Evolutionary conservation across 768 basidiomycete genomes (phyloP), one percentile per base, ranked within the genome.

Genomic region (Tricholoma saponaceum): DNA sequence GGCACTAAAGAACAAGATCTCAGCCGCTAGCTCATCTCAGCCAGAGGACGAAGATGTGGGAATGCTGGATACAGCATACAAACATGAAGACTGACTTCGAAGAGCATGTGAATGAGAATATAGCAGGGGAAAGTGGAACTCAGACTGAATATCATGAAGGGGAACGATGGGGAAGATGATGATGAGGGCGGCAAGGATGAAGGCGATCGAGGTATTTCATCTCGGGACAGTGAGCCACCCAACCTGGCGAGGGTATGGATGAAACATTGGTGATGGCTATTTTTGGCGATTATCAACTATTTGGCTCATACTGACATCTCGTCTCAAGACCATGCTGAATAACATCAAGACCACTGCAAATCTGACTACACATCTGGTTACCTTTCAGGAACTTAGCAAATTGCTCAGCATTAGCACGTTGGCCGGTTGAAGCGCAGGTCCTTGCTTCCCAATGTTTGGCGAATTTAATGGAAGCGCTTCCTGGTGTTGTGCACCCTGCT

Each of bases 401-500:
- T 72, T 98, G 32, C 84, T 99, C 56, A 91, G 92, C 59, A 95
- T 98, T 74, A 93, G 92, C 72, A 98, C 95, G 6, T 78, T 99
- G 47, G 90, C 92, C 8, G 94, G 94, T 90, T 28, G 95, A 98
- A 74, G 93, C 94, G 54, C 95, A 98, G 72, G 86, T 98, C 51
- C 82, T 98, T 49, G 97, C 97, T 26, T 98, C 95, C 72, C 82
- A 97, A 60, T 99, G 97, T 69, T 79, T 99, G 53, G 96, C 95
- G 50, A 98, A 99, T 70, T 80, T 99, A 55, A 95, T 98, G 93
- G 97, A 98, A 72, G 96, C 95, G n/a, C 80, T 98, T 20, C 97
- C 97, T 16, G 95, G 95, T 23, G 90, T 94, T 41, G 93, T 93
- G n/a, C 95, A 98, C 68, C 95, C 93, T 46, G 88, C 98, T 64